Evolutionary conservation across 169 alveolate species (phyloP), one percentile per base, ranked within the genome.

Genomic region (Cyclospora cayetanensis): DNA sequence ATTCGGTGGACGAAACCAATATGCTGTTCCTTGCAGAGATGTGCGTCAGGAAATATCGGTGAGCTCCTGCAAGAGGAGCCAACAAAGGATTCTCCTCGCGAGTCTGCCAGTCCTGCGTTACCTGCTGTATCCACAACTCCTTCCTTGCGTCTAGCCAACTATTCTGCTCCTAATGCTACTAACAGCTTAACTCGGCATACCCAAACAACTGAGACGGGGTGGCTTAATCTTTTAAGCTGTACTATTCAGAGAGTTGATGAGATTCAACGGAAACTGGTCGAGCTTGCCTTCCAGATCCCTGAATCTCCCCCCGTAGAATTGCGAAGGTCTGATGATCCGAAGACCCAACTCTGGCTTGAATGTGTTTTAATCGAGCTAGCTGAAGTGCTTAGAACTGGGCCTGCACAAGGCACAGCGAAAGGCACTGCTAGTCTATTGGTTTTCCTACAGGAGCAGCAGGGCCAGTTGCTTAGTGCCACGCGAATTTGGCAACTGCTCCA

Each of bases 281-380:
- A n/a, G 7, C 0, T 9, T 60, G 72, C n/a, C 5, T 60, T n/a
- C 15, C 72, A n/a, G n/a, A 20, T n/a, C 11, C 18, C 5, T 12
- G 72, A 20, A n/a, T 20, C 11, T 0, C 11, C 60, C 20, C 60
- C 20, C 20, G 25, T 46, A 22, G 25, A 12, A 22, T 15, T 46
- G 60, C 11, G 0, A 15, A 22, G n/a, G 72, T 41, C 37, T 50
- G 4, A 25, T 22, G 25, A 42, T 77, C 70, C 74, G 25, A 29
- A 52, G 20, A 50, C 18, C 34, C 89, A 79, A n/a, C 89, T 50
- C 7, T 79, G 43, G 68, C 89, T 79, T 46, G 89, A 79, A 79
- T 46, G 52, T 31, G 52, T 79, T 39, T 34, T 79, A 4, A 25
- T 52, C 3, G 89, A 79, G 63, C 25, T 79, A 4, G 89, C 89